Base-by-base conservation (phyloP, 169 alveolate species). In the Sarcocystis neurona region DNA sequence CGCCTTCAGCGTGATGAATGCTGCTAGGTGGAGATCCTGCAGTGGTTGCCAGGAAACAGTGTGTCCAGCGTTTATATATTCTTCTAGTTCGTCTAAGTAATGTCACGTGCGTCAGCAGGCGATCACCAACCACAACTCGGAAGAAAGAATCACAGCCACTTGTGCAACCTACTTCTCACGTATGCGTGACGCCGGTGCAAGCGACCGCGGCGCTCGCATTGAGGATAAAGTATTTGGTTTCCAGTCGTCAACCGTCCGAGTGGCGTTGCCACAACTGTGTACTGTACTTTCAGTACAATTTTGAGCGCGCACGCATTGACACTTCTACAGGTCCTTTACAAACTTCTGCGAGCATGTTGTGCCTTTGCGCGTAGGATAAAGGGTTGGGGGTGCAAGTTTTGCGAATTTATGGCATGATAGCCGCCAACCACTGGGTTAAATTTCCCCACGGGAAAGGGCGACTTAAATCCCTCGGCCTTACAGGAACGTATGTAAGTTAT, bases 361-460 rank as follows among this genome's bases (percentile, higher is more conserved):
- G 12, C 4, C 23, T 0, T 41, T 77, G 56, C 43, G 85, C 72
- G 79, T 92, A 95, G 94, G 97, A 96, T 48, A 93, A 95, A 58
- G 94, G 90, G 30, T 95, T 96, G 0, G 98, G 98, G 23, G 92
- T 96, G 91, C 93, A 94, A 88, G 96, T 96, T 27, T 91, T 95
- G 74, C 91, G 94, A 89, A 87, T 97, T 44, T 77, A 77, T 60
- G 98, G 98, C 77, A 84, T 95, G 72, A 93, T 96, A 39, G 94
- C 97, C 0, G 96, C 98, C 44, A 94, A 96, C 84, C 96, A 97
- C 93, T 93, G 86, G 74, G 92, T 97, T 47, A 88, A 89, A 58
- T 88, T 96, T n/a, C 99, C 99, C 58, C 92, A 91, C 85, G 95
- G 95, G 34, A 87, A 84, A 37, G 84, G 90, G 37, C 85, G 90